phyloP scores from a whole-genome alignment of 2,329 filamentous ascomycete genomes.

The Colletotrichum trifolii region DNA sequence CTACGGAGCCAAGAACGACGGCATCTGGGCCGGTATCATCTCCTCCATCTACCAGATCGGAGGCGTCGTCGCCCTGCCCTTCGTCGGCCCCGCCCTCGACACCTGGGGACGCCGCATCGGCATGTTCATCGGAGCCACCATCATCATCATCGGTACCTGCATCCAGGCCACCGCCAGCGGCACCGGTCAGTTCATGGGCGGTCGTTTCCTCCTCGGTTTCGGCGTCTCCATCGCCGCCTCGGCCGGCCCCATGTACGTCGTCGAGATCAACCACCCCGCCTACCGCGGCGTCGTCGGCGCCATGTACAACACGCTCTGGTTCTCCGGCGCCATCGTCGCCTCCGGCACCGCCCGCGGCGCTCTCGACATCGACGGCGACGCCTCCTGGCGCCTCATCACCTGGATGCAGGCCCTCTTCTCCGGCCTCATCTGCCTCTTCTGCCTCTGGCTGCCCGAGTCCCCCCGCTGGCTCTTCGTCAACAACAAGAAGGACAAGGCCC shows the following conservation, averaged over 20 bases:
- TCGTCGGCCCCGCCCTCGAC: slow-evolving; percentile 59
- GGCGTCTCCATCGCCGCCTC: slow-evolving; percentile 59
- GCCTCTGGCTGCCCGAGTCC: slow-evolving; percentile 53
- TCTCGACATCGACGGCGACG: slow-evolving; percentile 49
- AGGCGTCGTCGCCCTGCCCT: slow-evolving; percentile 57
- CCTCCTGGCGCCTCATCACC: slow-evolving; percentile 54
- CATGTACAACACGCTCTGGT: slow-evolving; percentile 59
- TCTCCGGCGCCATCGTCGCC: slow-evolving; percentile 61
- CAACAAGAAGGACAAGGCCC: slow-evolving; percentile 49
- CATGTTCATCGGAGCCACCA: slow-evolving; percentile 56
- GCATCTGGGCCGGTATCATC: slow-evolving; percentile 60
- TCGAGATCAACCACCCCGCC: slow-evolving; percentile 59
- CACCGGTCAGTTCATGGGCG: slow-evolving; percentile 60
- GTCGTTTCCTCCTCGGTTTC: slow-evolving; percentile 72
- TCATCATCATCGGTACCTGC: slow-evolving; percentile 57
- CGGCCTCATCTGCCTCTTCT: slow-evolving; percentile 49
- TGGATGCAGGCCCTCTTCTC: slow-evolving; percentile 58
- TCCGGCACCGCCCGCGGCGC: slow-evolving; percentile 60
- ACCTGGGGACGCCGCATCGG: slow-evolving; percentile 58
- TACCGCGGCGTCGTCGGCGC: slow-evolving; percentile 56
- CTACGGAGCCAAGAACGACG: slow-evolving; percentile 54
- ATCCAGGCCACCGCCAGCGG: slow-evolving; percentile 55
- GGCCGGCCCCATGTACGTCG: slow-evolving; percentile 59
- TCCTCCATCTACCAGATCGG: slow-evolving; percentile 65
- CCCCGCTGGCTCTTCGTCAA: slow-evolving; percentile 56